These are phyloP conservation scores for Imleria badia DNA, from an alignment of 768 basidiomycete genomes.

Conservation along the genomic window DNA sequence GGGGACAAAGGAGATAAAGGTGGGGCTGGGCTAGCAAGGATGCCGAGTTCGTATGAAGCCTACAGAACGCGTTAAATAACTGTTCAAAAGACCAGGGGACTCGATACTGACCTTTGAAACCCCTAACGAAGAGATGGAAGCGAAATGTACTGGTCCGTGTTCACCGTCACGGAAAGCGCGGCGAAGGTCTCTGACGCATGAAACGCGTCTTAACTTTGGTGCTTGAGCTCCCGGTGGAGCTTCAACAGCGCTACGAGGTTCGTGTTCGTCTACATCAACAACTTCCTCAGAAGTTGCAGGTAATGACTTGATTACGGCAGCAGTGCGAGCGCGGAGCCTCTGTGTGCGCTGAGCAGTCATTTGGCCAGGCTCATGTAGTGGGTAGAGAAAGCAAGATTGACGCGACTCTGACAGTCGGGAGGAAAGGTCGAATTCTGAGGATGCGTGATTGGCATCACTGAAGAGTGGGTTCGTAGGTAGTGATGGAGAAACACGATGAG, in stretches of 20 bases:
- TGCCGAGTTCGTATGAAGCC: conserved; percentile 24
- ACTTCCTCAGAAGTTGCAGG: conserved; percentile 27
- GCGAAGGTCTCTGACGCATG: conserved; percentile 24
- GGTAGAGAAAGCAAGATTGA: conserved; percentile 10
- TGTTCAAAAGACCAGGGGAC: neutral
- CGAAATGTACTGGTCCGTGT: conserved; percentile 2
- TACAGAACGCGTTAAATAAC: conserved; percentile 5
- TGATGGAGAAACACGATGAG: conserved; percentile 11
- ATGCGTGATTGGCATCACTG: conserved; percentile 7
- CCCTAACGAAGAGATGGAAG: conserved; percentile 6
- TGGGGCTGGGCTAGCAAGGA: conserved; percentile 7
- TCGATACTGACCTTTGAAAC: conserved; percentile 18
- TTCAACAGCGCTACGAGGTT: neutral
- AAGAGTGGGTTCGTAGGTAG: neutral
- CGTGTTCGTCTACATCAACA: conserved; percentile 4
- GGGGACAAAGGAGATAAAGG: conserved; percentile 10
- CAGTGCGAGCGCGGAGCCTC: conserved; percentile 29
- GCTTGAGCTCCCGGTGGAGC: neutral
- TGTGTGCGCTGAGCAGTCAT: conserved; percentile 23
- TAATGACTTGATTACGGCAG: conserved; percentile 25
- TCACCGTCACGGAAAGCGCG: conserved; percentile 22
- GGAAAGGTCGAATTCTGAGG: neutral
- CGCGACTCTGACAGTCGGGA: conserved; percentile 3
- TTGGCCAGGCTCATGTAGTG: conserved; percentile 25
- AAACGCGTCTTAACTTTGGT: conserved; percentile 25